Conservation (phyloP, 1,139 yeast genomes). For the Debaryomycetaceae sp. region DNA sequence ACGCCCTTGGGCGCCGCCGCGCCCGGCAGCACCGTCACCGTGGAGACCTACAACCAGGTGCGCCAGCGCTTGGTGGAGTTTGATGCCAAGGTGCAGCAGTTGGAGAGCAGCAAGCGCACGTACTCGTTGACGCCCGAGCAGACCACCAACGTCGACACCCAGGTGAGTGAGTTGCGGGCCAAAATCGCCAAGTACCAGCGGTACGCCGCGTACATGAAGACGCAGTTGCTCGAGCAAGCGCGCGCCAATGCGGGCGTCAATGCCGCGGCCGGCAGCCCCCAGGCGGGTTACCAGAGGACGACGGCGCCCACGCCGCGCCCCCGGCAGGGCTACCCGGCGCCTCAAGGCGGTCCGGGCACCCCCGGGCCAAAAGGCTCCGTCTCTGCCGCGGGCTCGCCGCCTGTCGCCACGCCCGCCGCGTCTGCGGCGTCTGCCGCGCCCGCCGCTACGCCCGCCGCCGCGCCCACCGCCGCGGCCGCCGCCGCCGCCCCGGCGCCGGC, state of each 20-base stretch:
- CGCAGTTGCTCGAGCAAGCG: slow-evolving; percentile 35
- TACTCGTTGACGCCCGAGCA: slow-evolving; percentile 27
- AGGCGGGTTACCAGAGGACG: no score
- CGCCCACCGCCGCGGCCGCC: no score
- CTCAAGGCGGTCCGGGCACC: no score
- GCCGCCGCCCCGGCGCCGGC: no score
- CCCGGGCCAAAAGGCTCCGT: no score
- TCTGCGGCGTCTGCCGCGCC: no score
- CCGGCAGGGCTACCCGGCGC: no score
- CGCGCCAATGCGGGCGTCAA: slow-evolving; percentile 14
- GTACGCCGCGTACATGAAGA: slow-evolving; percentile 36
- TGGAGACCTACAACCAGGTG: slow-evolving; percentile 40
- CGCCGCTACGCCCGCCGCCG: no score
- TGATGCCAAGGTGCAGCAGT: slow-evolving; percentile 32
- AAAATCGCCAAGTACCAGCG: slow-evolving; percentile 36
- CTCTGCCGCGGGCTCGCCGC: no score
- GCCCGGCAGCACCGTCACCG: slow-evolving; percentile 32
- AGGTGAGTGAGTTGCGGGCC: slow-evolving; percentile 29
- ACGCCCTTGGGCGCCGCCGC: no score
- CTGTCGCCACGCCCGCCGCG: no score
- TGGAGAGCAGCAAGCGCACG: slow-evolving; percentile 22
- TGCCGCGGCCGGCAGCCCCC: slow-evolving; percentile 8
- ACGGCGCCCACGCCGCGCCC: slow-evolving; percentile 6
- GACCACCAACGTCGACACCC: slow-evolving; percentile 29
- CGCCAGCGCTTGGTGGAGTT: slow-evolving; percentile 36